Conservation (phyloP, 2,329 filamentous ascomycete species). For the Sporothrix euskadiensis region DNA sequence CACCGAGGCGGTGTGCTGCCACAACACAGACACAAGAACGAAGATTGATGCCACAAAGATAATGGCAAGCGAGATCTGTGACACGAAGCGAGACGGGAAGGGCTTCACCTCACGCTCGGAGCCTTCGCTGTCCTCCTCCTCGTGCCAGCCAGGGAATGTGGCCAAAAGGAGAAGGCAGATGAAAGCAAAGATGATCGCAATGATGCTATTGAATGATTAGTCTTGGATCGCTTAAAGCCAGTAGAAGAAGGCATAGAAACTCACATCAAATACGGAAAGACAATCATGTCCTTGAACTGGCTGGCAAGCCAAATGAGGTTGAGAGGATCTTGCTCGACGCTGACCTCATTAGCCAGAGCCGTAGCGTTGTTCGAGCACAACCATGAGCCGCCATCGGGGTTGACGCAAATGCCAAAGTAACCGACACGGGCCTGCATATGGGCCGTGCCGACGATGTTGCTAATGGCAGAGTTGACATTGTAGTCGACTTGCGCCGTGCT, state of each 20-base stretch:
- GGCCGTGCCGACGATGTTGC: conserved; percentile 84
- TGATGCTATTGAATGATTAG: conserved; percentile 63
- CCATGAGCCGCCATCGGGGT: conserved; percentile 84
- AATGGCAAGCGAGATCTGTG: conserved; percentile 87
- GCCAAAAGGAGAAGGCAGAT: conserved; percentile 92
- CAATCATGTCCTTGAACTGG: conserved; percentile 97
- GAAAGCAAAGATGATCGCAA: conserved; percentile 96
- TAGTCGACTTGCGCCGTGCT: conserved; percentile 89
- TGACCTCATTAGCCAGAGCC: conserved; percentile 83
- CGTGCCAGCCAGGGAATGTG: conserved; percentile 97
- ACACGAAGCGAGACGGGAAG: conserved; percentile 88
- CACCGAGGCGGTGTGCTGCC: conserved; percentile 95
- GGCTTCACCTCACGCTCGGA: conserved; percentile 89
- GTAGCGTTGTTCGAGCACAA: conserved; percentile 98
- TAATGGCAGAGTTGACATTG: conserved; percentile 78
- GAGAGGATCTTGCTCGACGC: conserved; percentile 88
- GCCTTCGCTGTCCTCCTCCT: conserved; percentile 77
- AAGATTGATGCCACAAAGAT: conserved; percentile 79
- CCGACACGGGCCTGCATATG: conserved; percentile 87
- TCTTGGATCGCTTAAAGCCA: not conserved
- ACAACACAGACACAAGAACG: conserved; percentile 72
- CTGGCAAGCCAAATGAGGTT: conserved; percentile 96
- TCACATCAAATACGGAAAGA: conserved; percentile 94
- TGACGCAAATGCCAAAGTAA: conserved; percentile 97
- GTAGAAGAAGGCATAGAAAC: conserved; percentile 40